These are phyloP conservation scores for Verticillium klebahnii DNA, from an alignment of 2,329 filamentous ascomycete genomes.

Conservation along the genomic window DNA sequence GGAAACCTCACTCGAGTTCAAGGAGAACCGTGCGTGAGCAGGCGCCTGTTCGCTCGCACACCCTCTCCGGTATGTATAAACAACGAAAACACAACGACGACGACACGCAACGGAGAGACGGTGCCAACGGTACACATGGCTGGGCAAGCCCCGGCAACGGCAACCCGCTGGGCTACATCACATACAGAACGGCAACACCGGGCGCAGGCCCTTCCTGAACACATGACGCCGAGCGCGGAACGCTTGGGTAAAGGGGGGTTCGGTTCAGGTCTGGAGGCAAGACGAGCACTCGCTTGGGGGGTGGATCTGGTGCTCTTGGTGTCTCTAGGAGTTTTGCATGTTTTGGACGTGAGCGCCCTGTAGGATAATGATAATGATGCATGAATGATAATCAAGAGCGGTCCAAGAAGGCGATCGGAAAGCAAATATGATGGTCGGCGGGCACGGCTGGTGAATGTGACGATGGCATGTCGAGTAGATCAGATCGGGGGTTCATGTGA, in stretches of 20 bases:
- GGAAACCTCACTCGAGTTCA: slow-evolving; percentile 10
- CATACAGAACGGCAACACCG: neutral
- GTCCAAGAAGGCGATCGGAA: too few relatives aligned
- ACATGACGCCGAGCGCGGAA: neutral
- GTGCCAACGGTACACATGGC: neutral
- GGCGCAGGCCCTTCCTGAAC: neutral
- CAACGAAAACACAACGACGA: neutral
- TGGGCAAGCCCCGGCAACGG: neutral
- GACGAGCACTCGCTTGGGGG: neutral
- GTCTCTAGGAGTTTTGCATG: neutral
- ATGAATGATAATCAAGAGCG: neutral
- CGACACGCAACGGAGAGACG: neutral
- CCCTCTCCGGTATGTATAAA: neutral
- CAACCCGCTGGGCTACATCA: neutral
- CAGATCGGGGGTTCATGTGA: too few relatives aligned
- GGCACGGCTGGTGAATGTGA: too few relatives aligned
- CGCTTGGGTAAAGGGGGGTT: neutral
- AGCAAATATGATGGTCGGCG: too few relatives aligned
- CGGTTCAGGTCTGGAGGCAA: neutral
- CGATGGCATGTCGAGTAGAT: too few relatives aligned
- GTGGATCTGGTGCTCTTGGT: neutral
- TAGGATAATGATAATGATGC: slow-evolving; percentile 5
- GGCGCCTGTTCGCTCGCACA: neutral
- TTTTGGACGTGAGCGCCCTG: neutral
- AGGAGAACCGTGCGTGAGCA: slow-evolving; percentile 10